Base-by-base conservation (phyloP, 2,329 filamentous ascomycete genomes). In the Tolypocladium capitatum region DNA sequence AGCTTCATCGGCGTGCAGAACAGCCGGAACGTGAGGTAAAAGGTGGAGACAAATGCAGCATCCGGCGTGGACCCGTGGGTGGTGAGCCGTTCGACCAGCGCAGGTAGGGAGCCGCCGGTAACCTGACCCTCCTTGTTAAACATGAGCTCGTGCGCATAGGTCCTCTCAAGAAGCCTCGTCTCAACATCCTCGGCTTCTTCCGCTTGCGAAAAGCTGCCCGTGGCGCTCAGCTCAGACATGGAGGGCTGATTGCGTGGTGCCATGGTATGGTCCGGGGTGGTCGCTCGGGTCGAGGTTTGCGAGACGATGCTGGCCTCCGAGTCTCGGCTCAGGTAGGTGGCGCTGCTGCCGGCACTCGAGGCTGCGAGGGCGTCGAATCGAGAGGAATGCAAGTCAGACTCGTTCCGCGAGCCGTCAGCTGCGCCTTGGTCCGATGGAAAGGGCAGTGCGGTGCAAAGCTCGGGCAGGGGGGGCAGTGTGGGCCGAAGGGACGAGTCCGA, bases 41-140 rank as follows among this genome's bases (percentile, higher is more conserved):
- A 97, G 0, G 92, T 88, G 3, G 88, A 90, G 38, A 95, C 87
- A 57, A 97, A 97, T 59, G 86, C 80, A 18, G 86, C 81, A 61
- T 97, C 91, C 0, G 92, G 92, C 0, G 91, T 94, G 0, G 88
- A 86, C 62, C 96, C 88, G 61, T 94, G 89, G 0, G 86, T 88
- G 0, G 92, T 97, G 38, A 98, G 77, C 52, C 89, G 83, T 70
- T 98, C 92, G n/a, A 98, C 84, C 28, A 98, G 71, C 2, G 92
- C 92, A 5, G 86, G 81, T 13, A 98, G 75, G 3, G 89, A 94
- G 14, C 92, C 92, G 43, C 92, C 92, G 38, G 86, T 86, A n/a
- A 98, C 83, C 52, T 94, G 86, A 1, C 91, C 90, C 55, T 97
- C 91, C 63, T 94, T 94, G 69, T 94, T 96, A 63, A 86, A 84